Conservation (phyloP, 73 alveolate species). For the Paramecium caudatum region DNA sequence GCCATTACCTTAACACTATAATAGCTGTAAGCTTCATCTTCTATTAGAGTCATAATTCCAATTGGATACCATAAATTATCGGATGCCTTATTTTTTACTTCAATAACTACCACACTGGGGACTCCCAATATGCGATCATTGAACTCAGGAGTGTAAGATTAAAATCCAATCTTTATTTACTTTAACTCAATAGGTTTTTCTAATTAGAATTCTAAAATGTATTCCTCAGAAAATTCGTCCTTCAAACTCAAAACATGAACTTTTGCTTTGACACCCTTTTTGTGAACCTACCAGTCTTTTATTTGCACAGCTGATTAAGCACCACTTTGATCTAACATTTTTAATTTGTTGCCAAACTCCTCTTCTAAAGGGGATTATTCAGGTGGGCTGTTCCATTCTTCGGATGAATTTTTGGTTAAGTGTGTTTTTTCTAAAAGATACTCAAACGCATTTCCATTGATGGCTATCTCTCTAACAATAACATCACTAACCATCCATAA, state of each 20-base stretch:
- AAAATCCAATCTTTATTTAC: slow-evolving; percentile 70
- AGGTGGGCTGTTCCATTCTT: not conserved
- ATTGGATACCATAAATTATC: slow-evolving; percentile 71
- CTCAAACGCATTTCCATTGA: slow-evolving; percentile 62
- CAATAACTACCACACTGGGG: slow-evolving; percentile 67
- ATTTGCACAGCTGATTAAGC: not conserved
- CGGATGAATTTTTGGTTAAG: not conserved
- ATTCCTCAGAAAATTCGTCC: slow-evolving; percentile 36
- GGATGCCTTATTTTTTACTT: slow-evolving; percentile 54
- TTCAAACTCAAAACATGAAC: not conserved
- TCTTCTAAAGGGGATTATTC: not conserved
- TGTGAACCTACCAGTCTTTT: slow-evolving; percentile 57
- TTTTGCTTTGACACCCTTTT: slow-evolving; percentile 59
- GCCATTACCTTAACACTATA: slow-evolving; percentile 32
- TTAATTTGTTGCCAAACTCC: slow-evolving; percentile 12
- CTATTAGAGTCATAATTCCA: slow-evolving; percentile 12
- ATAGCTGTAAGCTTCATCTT: slow-evolving; percentile 49
- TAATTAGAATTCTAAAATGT: slow-evolving; percentile 48
- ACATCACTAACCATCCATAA: slow-evolving; percentile 50
- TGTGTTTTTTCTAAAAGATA: slow-evolving; percentile 59
- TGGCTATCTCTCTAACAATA: slow-evolving; percentile 53
- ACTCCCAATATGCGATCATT: slow-evolving; percentile 70
- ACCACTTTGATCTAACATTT: not conserved
- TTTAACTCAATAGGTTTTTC: slow-evolving; percentile 51
- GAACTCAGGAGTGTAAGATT: slow-evolving; percentile 67